These are phyloP conservation scores for Botrytis porri DNA, from an alignment of 2,329 filamentous ascomycete species.

Conservation along the genomic window DNA sequence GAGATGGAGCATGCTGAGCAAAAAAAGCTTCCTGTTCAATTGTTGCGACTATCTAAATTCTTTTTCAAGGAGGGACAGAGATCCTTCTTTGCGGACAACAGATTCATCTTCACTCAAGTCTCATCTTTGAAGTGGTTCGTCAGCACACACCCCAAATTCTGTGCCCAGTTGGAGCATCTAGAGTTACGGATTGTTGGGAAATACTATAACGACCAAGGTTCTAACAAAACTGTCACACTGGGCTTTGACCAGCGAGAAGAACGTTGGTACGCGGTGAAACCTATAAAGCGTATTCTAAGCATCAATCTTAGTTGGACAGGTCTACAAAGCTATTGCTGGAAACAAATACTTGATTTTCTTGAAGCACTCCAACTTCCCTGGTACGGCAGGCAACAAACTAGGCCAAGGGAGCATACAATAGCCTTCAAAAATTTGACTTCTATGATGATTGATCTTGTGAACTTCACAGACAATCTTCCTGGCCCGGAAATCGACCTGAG, in stretches of 20 bases:
- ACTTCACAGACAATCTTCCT: not conserved
- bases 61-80: not conserved
- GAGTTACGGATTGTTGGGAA: not conserved
- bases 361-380: not conserved
- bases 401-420: not conserved
- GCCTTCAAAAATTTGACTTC: not conserved
- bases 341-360: slow-evolving; percentile 1
- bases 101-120: not conserved
- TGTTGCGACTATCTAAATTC: not conserved
- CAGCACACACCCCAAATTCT: not conserved
- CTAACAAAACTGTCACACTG: not conserved
- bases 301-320: not conserved
- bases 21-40: not conserved
- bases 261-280: not conserved
- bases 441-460: slow-evolving; percentile 9
- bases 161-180: not conserved
- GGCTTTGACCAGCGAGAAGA: not conserved
- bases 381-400: not conserved
- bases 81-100: not conserved
- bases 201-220: not conserved
- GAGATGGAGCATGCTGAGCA: slow-evolving; percentile 2
- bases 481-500: not conserved
- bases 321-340: slow-evolving; percentile 14
- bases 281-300: not conserved
- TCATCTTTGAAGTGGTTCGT: not conserved